Conservation (phyloP, 2,329 filamentous ascomycete genomes). For the Stachybotrys chlorohalonatus region DNA sequence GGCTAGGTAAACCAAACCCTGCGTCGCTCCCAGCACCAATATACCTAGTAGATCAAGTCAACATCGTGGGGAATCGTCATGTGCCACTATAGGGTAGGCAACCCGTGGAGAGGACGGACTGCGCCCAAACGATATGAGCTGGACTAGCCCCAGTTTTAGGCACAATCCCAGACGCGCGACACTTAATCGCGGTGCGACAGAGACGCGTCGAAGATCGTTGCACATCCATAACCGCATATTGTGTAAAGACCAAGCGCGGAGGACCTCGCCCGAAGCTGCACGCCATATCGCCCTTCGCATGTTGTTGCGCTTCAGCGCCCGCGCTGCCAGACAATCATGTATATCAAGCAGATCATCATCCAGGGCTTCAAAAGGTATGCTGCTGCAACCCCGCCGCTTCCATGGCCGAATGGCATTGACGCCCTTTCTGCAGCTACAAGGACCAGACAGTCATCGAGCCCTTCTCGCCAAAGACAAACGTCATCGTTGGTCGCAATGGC, state of each 20-base stretch:
- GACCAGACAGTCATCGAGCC: conserved; percentile 98
- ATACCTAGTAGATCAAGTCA: no score
- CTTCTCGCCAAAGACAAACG: conserved; percentile 94
- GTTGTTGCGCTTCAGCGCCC: conserved; percentile 29
- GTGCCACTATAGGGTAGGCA: no score
- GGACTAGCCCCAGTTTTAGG: no score
- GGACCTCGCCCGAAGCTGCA: conserved; percentile 12
- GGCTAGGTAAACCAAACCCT: no score
- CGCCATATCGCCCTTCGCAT: conserved; percentile 17
- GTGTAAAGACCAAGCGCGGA: background rate
- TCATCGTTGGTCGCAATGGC: conserved; percentile 97
- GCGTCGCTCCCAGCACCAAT: no score
- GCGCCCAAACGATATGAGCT: no score
- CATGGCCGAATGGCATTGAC: conserved; percentile 10
- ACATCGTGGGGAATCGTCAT: no score
- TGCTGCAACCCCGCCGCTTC: conserved; percentile 4
- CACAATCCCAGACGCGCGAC: conserved; percentile 2
- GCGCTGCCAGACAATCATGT: conserved; percentile 54
- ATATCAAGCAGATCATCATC: conserved; percentile 99
- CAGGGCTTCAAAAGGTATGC: conserved; percentile 96
- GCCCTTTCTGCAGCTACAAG: conserved; percentile 66
- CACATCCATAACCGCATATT: conserved; percentile 12
- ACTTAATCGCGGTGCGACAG: conserved; percentile 14
- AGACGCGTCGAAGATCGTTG: conserved; percentile 15
- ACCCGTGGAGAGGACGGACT: no score